Base-by-base conservation (phyloP, 2,329 filamentous ascomycete species). In the Ilyonectria robusta region DNA sequence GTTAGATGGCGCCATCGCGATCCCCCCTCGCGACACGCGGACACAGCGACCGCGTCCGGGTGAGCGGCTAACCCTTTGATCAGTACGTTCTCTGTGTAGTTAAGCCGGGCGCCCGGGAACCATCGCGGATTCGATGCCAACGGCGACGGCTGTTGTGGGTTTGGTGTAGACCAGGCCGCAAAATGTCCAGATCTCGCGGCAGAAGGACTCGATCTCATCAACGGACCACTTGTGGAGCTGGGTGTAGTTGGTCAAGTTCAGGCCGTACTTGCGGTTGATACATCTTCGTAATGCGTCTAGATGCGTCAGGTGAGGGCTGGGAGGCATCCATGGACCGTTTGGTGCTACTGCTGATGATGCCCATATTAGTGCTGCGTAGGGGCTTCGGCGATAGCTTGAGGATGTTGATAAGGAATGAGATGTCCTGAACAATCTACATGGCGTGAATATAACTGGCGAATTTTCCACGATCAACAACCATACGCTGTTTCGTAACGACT, bases 271-370 rank as follows among this genome's bases (percentile, higher is more conserved):
- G 29, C 11, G 11, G 21, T 51, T 51, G 47, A 51, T 26, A 6
- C 17, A n/a, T 11, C 23, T 13, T 33, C 47, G 11, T 11, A 51
- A 51, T 29, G 47, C 23, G 21, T 51, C 21, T n/a, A 51, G 47
- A 13, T n/a, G 47, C 23, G 47, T 51, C 21, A 51, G 17, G 47
- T 51, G 47, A 51, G 47, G 47, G 47, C 47, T 51, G 11, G 47
- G 47, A 33, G 31, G 47, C 44, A 19, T 47, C 44, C 44, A 47
- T 37, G 35, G 35, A 37, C 35, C 35, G 8, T 37, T 37, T 37
- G 35, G 35, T 37, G 35, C 9, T 37, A 37, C 35, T 37, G 35
- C 8, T 37, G 35, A 37, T 37, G 35, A 21, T 21, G 21, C 35
- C 35, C 8, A 37, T 10, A 37, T 37, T 37, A 5, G 7, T 37